phyloP scores from a whole-genome alignment of 2,329 filamentous ascomycete genomes.

The Hirsutella minnesotensis region DNA sequence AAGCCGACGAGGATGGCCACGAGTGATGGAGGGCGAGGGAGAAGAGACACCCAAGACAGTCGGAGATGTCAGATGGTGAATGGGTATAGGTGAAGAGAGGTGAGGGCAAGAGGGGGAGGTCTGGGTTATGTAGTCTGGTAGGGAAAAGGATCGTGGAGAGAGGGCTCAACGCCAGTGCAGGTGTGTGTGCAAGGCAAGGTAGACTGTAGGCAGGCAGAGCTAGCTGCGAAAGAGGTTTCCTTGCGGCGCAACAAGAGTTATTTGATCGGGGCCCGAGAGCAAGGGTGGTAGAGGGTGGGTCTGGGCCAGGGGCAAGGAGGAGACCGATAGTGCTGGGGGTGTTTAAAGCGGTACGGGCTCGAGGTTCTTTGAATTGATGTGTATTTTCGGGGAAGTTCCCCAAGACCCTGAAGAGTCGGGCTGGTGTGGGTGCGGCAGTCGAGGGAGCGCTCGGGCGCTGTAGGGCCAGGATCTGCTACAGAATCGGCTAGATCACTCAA shows the following conservation, averaged over 20 bases:
- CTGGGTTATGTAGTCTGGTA: conserved; percentile 2
- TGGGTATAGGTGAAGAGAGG: background rate
- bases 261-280: conserved; percentile 7
- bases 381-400: conserved; percentile 6
- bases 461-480: conserved; percentile 9
- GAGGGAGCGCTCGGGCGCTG: conserved; percentile 9
- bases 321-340: conserved; percentile 2
- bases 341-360: conserved; percentile 6
- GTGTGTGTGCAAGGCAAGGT: background rate
- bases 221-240: conserved; percentile 2
- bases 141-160: background rate
- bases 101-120: conserved; percentile 1
- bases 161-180: background rate
- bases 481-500: conserved; percentile 8
- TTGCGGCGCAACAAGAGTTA: conserved; percentile 3
- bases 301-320: conserved; percentile 6
- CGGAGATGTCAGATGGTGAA: background rate
- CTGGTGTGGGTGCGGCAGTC: conserved; percentile 4
- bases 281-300: conserved; percentile 6
- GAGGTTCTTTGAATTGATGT: conserved; percentile 2
- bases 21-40: background rate
- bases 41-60: background rate
- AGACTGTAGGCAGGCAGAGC: background rate
- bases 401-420: conserved; percentile 1
- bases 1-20: background rate